Evolutionary conservation across 1,284 basidiomycete species (phyloP).

Genomic region (Moesziomyces parantarcticus): DNA sequence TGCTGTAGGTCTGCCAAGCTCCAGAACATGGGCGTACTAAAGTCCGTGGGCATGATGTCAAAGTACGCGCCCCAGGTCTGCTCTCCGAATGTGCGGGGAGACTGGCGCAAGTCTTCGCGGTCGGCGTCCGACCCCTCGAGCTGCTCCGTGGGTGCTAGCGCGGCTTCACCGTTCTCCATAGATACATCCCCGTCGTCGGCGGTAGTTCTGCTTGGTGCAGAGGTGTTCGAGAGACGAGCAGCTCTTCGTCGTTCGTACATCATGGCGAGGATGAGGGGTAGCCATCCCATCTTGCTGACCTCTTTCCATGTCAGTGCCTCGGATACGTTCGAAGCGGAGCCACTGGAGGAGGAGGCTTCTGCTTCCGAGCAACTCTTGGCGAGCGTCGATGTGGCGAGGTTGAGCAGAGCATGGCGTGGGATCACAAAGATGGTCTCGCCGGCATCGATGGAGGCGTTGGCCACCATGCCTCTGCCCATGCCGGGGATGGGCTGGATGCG

Average conservation of each 20-base stretch:
- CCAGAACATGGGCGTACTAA: conserved; percentile 96
- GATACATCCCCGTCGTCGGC: conserved; percentile 37
- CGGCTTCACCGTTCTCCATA: conserved; percentile 32
- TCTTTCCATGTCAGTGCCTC: conserved; percentile 24
- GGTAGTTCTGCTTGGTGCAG: not conserved
- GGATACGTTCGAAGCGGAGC: not conserved
- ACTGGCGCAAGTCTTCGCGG: conserved; percentile 8
- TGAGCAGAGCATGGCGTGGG: conserved; percentile 81
- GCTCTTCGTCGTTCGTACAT: conserved; percentile 82
- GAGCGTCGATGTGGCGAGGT: conserved; percentile 79
- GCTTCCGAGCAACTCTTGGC: conserved; percentile 29
- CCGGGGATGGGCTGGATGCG: conserved; percentile 72
- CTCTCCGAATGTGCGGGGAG: conserved; percentile 18
- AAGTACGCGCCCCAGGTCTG: conserved; percentile 60
- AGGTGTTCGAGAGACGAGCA: not conserved
- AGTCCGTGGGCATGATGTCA: conserved; percentile 75
- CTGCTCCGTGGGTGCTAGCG: not conserved
- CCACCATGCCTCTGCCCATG: conserved; percentile 79
- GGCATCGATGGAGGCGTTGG: conserved; percentile 78
- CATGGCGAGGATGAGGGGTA: conserved; percentile 88
- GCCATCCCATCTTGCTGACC: conserved; percentile 75
- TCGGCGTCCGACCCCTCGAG: conserved; percentile 35
- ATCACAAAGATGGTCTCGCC: conserved; percentile 83
- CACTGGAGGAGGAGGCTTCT: conserved; percentile 12
- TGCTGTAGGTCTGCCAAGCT: conserved; percentile 77